phyloP scores from a whole-genome alignment of 2,329 filamentous ascomycete species.

The Hansfordia pulvinata region DNA sequence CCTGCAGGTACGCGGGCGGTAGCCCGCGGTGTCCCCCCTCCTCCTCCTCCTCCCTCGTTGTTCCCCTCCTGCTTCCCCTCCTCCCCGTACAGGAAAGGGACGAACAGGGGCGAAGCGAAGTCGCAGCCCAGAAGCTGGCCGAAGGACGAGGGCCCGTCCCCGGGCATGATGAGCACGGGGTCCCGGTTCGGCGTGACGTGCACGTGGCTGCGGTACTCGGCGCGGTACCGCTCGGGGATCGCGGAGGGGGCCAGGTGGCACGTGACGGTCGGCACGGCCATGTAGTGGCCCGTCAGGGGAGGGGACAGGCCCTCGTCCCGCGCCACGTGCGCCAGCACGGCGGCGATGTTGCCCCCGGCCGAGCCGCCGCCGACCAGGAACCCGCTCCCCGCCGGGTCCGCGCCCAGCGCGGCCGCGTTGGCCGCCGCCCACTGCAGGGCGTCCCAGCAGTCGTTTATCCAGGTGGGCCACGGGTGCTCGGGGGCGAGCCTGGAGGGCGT shows the following conservation, averaged over 20 bases:
- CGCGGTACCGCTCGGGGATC: conserved; percentile 10
- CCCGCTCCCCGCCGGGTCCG: conserved; percentile 25
- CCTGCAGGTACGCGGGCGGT: conserved; percentile 33
- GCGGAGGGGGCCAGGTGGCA: conserved; percentile 7
- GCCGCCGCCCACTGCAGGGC: conserved; percentile 25
- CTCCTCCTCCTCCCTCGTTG: too few relatives aligned
- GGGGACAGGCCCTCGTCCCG: conserved; percentile 24
- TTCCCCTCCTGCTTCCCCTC: too few relatives aligned
- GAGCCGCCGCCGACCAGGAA: conserved; percentile 35
- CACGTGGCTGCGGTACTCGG: conserved; percentile 13
- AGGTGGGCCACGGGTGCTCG: conserved; percentile 28
- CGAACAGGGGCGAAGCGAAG: conserved; percentile 6
- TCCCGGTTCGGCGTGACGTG: conserved; percentile 9
- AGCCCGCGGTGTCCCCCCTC: conserved; percentile 16
- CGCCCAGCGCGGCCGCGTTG: conserved; percentile 23
- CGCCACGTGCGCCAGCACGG: conserved; percentile 22
- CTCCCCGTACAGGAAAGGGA: conserved; percentile 9
- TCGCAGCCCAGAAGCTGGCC: conserved; percentile 3
- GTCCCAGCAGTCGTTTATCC: conserved; percentile 28
- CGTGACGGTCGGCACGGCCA: conserved; percentile 23
- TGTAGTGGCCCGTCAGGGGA: conserved; percentile 30
- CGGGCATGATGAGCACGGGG: conserved; percentile 7
- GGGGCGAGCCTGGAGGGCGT: conserved; percentile 22
- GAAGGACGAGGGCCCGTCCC: conserved; percentile 2
- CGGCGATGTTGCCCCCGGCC: conserved; percentile 26